These are phyloP conservation scores for Euphorbia tirucalli DNA, from an alignment of 345 rosid genomes.

Conservation along the genomic window DNA sequence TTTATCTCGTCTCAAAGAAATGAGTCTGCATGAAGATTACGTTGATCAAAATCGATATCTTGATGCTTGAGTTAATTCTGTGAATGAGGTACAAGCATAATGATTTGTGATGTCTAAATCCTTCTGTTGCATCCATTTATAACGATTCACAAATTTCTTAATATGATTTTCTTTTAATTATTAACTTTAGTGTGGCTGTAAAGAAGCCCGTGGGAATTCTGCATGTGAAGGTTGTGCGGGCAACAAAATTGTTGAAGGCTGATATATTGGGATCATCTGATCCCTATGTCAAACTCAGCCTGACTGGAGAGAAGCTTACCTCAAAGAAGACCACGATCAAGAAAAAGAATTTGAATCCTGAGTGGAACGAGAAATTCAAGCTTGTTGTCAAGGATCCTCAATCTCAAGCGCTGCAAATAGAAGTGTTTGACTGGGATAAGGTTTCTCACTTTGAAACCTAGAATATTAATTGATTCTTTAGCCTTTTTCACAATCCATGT, in stretches of 20 bases:
- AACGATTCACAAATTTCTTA: too few relatives aligned
- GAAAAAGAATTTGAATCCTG: conserved; percentile 73
- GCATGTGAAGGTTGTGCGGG: conserved; percentile 63
- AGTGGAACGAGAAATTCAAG: conserved; percentile 78
- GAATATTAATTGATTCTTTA: too few relatives aligned
- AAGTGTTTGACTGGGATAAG: conserved; percentile 88
- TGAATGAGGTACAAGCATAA: too few relatives aligned
- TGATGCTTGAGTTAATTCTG: too few relatives aligned
- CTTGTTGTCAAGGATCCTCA: conserved; percentile 59
- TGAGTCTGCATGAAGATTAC: too few relatives aligned
- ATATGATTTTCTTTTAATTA: conserved; percentile 10
- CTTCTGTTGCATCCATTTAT: too few relatives aligned
- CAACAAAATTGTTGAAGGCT: conserved; percentile 54
- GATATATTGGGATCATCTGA: conserved; percentile 71
- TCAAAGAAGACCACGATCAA: conserved; percentile 70
- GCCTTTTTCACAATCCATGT: too few relatives aligned
- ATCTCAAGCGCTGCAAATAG: conserved; percentile 59
- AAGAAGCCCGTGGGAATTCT: conserved; percentile 80
- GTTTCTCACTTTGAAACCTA: conserved; percentile 26
- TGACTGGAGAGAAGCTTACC: conserved; percentile 59
- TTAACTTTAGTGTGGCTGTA: conserved; percentile 39
- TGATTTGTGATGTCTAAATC: too few relatives aligned
- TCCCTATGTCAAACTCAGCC: conserved; percentile 63
- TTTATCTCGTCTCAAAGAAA: too few relatives aligned
- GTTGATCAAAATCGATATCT: too few relatives aligned